Conservation (phyloP, 306 rosid genomes). For the Fagus crenata region DNA sequence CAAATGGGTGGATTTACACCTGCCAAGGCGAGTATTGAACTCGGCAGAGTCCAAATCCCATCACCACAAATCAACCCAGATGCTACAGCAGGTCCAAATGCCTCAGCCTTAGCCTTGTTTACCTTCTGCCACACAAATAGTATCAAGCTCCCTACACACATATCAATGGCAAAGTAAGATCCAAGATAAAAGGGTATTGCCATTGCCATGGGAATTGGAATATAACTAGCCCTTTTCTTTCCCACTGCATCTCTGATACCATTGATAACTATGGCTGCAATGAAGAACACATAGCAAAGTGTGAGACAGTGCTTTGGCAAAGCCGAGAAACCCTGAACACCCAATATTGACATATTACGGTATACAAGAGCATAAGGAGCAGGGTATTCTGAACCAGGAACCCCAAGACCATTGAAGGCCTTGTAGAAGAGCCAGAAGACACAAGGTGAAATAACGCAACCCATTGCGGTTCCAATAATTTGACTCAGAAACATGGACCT, state of each 20-base stretch:
- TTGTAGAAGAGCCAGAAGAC: constrained; percentile 52
- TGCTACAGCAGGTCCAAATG: constrained; percentile 47
- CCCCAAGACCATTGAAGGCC: constrained; percentile 37
- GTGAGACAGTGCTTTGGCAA: constrained; percentile 42
- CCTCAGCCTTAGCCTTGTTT: constrained; percentile 43
- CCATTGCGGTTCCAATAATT: constrained; percentile 45
- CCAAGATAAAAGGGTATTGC: constrained; percentile 61
- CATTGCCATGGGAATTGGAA: constrained; percentile 59
- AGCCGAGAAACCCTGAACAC: constrained; percentile 47
- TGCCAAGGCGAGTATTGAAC: constrained; percentile 44
- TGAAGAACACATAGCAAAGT: constrained; percentile 38
- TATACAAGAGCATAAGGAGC: constrained; percentile 48
- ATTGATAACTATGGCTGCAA: constrained; percentile 34
- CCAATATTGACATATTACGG: constrained; percentile 46
- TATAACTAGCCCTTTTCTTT: constrained; percentile 30
- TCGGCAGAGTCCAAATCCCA: constrained; percentile 57
- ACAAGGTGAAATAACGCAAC: constrained; percentile 51
- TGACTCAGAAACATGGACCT: constrained; percentile 58
- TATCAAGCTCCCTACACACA: constrained; percentile 54
- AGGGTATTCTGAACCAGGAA: constrained; percentile 34
- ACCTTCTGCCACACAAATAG: constrained; percentile 39
- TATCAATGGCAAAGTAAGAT: constrained; percentile 45
- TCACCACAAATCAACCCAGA: constrained; percentile 62
- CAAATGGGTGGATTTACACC: constrained; percentile 51
- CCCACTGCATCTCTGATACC: constrained; percentile 34